Conservation (phyloP, 441 rosid genomes). For the Erodium trifolium region DNA sequence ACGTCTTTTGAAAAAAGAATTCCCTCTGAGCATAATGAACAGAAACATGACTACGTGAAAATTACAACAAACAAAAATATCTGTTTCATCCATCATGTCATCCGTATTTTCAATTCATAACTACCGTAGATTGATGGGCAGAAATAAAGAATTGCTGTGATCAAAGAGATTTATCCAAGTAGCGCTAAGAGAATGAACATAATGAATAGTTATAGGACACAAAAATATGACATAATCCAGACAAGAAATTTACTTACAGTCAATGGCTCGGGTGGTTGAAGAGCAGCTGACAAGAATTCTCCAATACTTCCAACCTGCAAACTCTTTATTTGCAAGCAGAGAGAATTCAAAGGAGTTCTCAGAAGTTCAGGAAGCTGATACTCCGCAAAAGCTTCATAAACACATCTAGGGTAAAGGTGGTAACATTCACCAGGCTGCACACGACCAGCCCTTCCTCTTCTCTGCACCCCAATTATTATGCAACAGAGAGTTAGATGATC, state of each 20-base stretch:
- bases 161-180: neutral
- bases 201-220: neutral
- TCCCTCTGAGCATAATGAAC: neutral
- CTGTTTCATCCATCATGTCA: neutral
- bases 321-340: slow-evolving; percentile 97
- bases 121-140: slow-evolving; percentile 1
- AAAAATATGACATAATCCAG: neutral
- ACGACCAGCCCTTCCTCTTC: slow-evolving; percentile 98
- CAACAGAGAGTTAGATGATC: slow-evolving; percentile 11
- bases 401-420: slow-evolving; percentile 85
- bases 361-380: slow-evolving; percentile 97
- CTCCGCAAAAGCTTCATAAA: slow-evolving; percentile 89
- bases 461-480: slow-evolving; percentile 36
- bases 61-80: neutral
- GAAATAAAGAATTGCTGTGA: neutral
- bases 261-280: slow-evolving; percentile 88
- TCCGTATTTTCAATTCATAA: neutral
- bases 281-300: slow-evolving; percentile 89
- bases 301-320: slow-evolving; percentile 83
- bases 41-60: neutral
- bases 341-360: slow-evolving; percentile 97
- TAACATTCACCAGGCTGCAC: slow-evolving; percentile 93
- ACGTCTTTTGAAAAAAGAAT: neutral
- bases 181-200: neutral
- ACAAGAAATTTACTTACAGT: slow-evolving; percentile 52